phyloP scores from a whole-genome alignment of 2,329 filamentous ascomycete species.

The Berkeleyomyces basicola region DNA sequence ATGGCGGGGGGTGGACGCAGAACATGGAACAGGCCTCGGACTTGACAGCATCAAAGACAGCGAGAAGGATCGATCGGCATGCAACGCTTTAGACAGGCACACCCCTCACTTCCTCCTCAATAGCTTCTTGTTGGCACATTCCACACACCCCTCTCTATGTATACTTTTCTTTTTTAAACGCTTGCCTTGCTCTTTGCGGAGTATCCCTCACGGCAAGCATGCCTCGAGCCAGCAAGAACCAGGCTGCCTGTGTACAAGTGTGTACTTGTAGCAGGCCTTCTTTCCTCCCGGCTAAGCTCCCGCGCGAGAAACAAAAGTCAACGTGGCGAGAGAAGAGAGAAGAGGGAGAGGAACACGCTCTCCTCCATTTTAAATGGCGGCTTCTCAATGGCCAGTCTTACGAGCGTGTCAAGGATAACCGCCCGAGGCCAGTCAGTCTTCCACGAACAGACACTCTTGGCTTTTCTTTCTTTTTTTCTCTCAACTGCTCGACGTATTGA shows the following conservation, averaged over 20 bases:
- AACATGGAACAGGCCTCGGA: no score
- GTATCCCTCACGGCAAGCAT: no score
- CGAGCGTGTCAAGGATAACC: neutral
- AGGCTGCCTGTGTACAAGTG: neutral
- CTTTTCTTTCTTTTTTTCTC: neutral
- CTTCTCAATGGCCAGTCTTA: neutral
- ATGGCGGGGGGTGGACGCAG: no score
- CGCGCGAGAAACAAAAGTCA: neutral
- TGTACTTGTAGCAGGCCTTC: neutral
- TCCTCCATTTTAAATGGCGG: neutral
- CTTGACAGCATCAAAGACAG: no score
- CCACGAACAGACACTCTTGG: neutral
- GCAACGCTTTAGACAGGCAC: no score
- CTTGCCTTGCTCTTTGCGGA: no score
- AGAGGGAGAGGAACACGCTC: neutral
- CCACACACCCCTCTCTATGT: no score
- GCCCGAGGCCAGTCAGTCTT: neutral
- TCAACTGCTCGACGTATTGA: neutral
- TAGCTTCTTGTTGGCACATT: no score
- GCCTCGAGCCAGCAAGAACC: no score
- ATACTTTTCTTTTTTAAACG: no score
- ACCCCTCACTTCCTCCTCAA: no score
- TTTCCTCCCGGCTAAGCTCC: neutral
- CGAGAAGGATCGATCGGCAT: no score
- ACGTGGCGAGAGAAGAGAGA: neutral